phyloP scores from a whole-genome alignment of 192 early-diverging fungal species.

The Dimargaris verticillata region DNA sequence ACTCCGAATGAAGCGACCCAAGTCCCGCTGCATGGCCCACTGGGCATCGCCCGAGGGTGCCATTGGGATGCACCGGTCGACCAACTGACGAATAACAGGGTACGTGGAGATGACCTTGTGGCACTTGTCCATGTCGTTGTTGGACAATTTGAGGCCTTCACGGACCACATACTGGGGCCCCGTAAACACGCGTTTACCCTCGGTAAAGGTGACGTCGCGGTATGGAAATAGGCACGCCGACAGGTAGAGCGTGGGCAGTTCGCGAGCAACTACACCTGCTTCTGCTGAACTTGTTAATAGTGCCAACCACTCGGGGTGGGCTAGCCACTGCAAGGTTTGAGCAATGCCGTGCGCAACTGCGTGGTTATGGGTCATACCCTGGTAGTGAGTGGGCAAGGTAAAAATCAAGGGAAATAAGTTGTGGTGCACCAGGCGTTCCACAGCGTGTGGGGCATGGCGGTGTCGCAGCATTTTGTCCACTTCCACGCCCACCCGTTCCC shows the following conservation, averaged over 20 bases:
- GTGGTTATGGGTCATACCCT: background rate
- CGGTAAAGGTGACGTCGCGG: conserved; percentile 19
- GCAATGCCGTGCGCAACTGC: background rate
- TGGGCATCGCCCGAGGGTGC: background rate
- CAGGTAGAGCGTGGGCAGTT: conserved; percentile 30
- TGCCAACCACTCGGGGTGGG: background rate
- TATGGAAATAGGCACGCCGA: conserved; percentile 40
- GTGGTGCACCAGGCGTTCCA: conserved; percentile 27
- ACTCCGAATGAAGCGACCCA: conserved; percentile 46
- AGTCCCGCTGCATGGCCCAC: background rate
- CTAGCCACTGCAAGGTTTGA: background rate
- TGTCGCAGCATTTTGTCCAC: conserved; percentile 84
- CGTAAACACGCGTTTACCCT: conserved; percentile 28
- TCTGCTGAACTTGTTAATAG: background rate
- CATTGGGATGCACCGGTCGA: background rate
- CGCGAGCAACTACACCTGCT: background rate
- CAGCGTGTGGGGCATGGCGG: conserved; percentile 28
- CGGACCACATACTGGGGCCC: conserved; percentile 34
- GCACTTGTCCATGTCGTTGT: conserved; percentile 15
- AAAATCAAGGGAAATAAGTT: conserved; percentile 26
- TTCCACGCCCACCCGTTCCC: conserved; percentile 83
- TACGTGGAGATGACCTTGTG: conserved; percentile 1
- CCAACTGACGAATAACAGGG: background rate
- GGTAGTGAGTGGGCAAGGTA: background rate
- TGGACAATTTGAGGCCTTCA: conserved; percentile 42